Evolutionary conservation across 192 early-diverging fungal species (phyloP), one percentile per base, ranked within the genome.

Genomic region (Gamsiella multidivaricata): DNA sequence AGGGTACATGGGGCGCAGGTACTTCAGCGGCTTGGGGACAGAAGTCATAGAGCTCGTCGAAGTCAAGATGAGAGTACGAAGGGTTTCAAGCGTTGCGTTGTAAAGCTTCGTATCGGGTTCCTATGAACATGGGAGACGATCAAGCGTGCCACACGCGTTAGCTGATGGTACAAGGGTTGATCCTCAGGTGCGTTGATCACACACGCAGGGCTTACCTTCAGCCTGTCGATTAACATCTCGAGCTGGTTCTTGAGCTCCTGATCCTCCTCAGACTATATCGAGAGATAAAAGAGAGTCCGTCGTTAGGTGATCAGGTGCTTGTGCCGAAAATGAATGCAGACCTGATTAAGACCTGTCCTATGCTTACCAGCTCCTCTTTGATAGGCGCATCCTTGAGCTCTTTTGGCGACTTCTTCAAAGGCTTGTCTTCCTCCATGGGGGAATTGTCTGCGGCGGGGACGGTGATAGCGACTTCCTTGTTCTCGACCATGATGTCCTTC

Each of bases 11-110:
- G 90, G 90, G 59, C 96, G 88, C 56, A 99, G 81, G 67, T 93
- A 99, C 83, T 99, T 99, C 72, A 99, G 88, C 26, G 96, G 97
- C 80, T 99, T 99, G 52, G 98, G 96, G 5, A 98, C 98, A n/a
- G 96, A 95, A 8, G 98, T 98, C 98, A 99, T 99, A 45, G 98
- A 99, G 59, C 91, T 93, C 4, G 96, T 96, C 9, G 95, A 92
- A 10, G 96, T 96, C 54, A 95, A 93, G 80, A 99, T 98, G 23
- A 93, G 65, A 12, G 91, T 95, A 61, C 92, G 90, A 25, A 99
- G 87, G 54, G 89, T 88, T 61, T 97, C 96, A 32, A 99, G 88
- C 10, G 96, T 89, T 22, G 95, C 88, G 59, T 88, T 88, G 80
- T 98, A 90, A 34, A 99, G 91, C 41, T 87, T 81, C 34, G 70